Percentiles rank a stretch among this genome's conserved stretches.
These are phyloP conservation scores for Ceratocystis eucalypticola DNA, from an alignment of 2,329 filamentous ascomycete genomes.

Conservation along the genomic window DNA sequence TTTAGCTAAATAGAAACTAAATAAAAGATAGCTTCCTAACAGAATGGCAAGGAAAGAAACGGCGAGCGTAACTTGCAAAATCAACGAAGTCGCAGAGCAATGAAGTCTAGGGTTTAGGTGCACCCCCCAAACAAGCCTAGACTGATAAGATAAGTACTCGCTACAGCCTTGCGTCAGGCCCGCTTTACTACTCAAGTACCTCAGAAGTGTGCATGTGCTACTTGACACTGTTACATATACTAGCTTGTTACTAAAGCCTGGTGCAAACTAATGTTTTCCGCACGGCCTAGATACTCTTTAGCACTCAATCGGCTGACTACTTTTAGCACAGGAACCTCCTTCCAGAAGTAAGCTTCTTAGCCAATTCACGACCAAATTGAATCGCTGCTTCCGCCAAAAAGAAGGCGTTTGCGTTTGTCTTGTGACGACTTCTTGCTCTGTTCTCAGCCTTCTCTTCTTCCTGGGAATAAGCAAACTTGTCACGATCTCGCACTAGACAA, in stretches of 20 bases:
- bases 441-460: neutral
- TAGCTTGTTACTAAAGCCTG: neutral
- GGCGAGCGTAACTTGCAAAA: no score
- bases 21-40: no score
- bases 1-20: no score
- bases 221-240: no score
- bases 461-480: neutral
- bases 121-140: neutral
- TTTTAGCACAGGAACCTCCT: constrained; percentile 4
- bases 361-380: neutral
- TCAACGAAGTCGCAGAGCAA: neutral
- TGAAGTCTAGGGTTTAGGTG: neutral
- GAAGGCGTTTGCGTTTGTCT: constrained; percentile 1
- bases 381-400: neutral
- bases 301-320: neutral
- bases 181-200: neutral
- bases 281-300: neutral
- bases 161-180: constrained; percentile 1
- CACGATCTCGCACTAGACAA: neutral
- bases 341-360: neutral
- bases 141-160: constrained; percentile 3
- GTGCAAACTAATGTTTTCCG: neutral
- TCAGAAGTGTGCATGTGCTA: neutral
- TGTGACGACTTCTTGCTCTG: constrained; percentile 2
- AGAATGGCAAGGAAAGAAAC: no score